Base-by-base conservation (phyloP, 2,329 filamentous ascomycete genomes). In the Phaeomoniella chlamydospora region DNA sequence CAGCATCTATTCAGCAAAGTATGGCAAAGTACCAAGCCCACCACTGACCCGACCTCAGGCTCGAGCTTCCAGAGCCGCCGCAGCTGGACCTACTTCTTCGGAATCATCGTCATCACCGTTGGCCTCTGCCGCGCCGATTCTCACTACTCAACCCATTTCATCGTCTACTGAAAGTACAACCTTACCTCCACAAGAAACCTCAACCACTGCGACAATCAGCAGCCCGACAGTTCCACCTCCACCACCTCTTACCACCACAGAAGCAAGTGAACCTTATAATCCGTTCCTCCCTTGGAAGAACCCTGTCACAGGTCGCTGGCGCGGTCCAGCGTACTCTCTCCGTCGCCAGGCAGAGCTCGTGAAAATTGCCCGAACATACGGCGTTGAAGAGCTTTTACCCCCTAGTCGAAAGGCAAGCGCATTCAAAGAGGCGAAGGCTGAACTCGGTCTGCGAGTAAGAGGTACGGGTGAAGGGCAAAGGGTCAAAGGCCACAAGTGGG, bases 401-500 rank as follows among this genome's bases (percentile, higher is more conserved):
- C 72, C 71, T 47, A 81, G 80, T 9, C 66, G 66, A 39, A 94
- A 94, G 71, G 76, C 77, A 48, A 79, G 78, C 2, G 79, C 76
- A 69, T 61, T 54, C 46, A 58, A 61, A 56, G 70, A 86, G 51
- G 69, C 74, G 50, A 72, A 76, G 56, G 73, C 85, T 39, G 81
- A 92, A 65, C 70, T 79, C 44, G 88, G 87, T 34, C 56, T 94
- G 57, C 70, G 78, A 43, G 81, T 94, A 39, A 88, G 87, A 72
- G 88, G 88, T 49, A 96, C 88, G 1, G 88, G 90, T 68, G 77
- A 85, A 46, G 88, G 86, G 39, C 78, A 94, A 62, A 77, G 72
- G 60, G 88, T 94, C 57, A 98, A 96, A 79, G 90, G 90, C 58
- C 88, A 94, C 61, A 70, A 76, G 49, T 83, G 87, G 75, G 90